A percentile compares a stretch with the other conserved stretches of the same genome.
Conservation (phyloP, 352 stramenopile genomes). For the Pythium dissotocum region DNA sequence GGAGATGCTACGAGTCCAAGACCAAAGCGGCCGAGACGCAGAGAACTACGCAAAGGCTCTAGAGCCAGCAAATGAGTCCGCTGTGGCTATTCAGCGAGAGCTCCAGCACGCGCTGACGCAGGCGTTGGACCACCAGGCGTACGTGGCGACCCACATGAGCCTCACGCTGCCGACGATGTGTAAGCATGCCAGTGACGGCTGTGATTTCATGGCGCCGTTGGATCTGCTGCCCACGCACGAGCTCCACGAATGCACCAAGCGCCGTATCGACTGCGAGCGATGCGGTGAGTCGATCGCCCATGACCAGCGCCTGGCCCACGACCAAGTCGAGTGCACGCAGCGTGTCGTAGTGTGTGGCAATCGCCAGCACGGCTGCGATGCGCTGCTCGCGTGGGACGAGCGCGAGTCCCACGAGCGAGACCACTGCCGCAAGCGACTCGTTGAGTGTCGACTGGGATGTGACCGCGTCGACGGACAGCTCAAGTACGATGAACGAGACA, state of each 20-base stretch:
- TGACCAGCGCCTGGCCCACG: conserved; percentile 38
- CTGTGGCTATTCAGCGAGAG: conserved; percentile 33
- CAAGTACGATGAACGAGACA: conserved; percentile 42
- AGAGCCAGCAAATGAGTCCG: background rate
- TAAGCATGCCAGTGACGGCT: conserved; percentile 35
- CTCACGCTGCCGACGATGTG: conserved; percentile 49
- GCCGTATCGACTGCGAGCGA: conserved; percentile 51
- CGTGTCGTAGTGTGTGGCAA: conserved; percentile 54
- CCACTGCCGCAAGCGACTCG: conserved; percentile 61
- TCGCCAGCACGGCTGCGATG: conserved; percentile 51
- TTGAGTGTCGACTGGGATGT: conserved; percentile 57
- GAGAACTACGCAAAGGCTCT: conserved; percentile 31
- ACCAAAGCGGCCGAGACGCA: conserved; percentile 37
- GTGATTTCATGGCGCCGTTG: conserved; percentile 45
- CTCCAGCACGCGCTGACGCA: conserved; percentile 40
- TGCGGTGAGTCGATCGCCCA: conserved; percentile 41
- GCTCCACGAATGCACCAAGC: conserved; percentile 53
- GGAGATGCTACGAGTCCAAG: conserved; percentile 34
- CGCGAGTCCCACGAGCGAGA: conserved; percentile 37
- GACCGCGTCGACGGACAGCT: conserved; percentile 27
- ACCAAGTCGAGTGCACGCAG: conserved; percentile 33
- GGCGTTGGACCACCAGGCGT: conserved; percentile 48
- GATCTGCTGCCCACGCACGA: conserved; percentile 66
- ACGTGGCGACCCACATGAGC: conserved; percentile 49
- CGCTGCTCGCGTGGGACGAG: conserved; percentile 39